Conservation (phyloP, 768 basidiomycete genomes). For the Kockovaella imperatae region DNA sequence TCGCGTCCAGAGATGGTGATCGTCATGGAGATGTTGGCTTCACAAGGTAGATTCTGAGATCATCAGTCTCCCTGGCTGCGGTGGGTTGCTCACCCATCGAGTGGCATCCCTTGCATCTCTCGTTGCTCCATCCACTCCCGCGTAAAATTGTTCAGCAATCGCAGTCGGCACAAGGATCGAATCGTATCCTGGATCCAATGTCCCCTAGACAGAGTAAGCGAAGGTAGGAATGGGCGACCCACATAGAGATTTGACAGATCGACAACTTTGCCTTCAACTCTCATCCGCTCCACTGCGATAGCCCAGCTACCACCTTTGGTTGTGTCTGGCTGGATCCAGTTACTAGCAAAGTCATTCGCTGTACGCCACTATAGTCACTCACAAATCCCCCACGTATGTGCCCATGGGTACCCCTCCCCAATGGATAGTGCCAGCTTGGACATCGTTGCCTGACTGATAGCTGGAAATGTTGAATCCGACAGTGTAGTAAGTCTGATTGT, state of each 20-base stretch:
- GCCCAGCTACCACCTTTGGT: slow-evolving; percentile 30
- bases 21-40: slow-evolving; percentile 30
- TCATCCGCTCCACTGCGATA: slow-evolving; percentile 22
- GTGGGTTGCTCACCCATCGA: slow-evolving; percentile 32
- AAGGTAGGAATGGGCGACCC: slow-evolving; percentile 1
- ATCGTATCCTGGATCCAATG: slow-evolving; percentile 39
- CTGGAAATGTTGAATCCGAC: slow-evolving; percentile 36
- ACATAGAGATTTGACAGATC: slow-evolving; percentile 22
- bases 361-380: slow-evolving; percentile 4
- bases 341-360: slow-evolving; percentile 15
- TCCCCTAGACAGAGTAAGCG: slow-evolving; percentile 14
- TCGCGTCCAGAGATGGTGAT: slow-evolving; percentile 21
- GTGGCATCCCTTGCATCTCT: slow-evolving; percentile 22
- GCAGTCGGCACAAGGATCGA: slow-evolving; percentile 29
- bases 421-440: slow-evolving; percentile 30
- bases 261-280: slow-evolving; percentile 19
- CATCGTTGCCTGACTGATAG: slow-evolving; percentile 8
- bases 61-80: neutral
- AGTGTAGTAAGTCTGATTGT: slow-evolving; percentile 8
- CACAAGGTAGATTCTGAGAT: slow-evolving; percentile 38
- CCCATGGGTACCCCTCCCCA: slow-evolving; percentile 36
- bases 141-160: slow-evolving; percentile 26
- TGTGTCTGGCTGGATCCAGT: slow-evolving; percentile 27
- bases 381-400: slow-evolving; percentile 36
- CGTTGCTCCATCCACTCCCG: slow-evolving; percentile 15